These are phyloP conservation scores for Kokia cookei DNA, from an alignment of 441 rosid species.

Conservation along the genomic window DNA sequence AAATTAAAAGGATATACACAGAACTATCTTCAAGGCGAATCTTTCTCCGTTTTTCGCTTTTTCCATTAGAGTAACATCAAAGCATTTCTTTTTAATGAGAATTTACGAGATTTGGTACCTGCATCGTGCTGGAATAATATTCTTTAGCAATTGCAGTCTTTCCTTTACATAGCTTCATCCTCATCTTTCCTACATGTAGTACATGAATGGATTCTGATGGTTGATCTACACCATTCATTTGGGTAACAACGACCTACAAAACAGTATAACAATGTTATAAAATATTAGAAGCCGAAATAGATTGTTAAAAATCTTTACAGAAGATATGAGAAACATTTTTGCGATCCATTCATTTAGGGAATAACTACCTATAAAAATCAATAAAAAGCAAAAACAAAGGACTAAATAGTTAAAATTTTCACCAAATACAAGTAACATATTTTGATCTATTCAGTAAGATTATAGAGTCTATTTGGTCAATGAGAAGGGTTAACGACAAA, in stretches of 20 bases:
- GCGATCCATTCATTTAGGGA: conserved; percentile 49
- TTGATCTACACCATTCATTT: conserved; percentile 63
- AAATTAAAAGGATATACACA: background rate
- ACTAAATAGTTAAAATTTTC: background rate
- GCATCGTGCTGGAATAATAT: conserved; percentile 81
- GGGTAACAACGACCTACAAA: conserved; percentile 71
- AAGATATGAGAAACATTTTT: background rate
- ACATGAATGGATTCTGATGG: conserved; percentile 71
- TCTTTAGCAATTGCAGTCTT: conserved; percentile 67
- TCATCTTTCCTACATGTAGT: conserved; percentile 93
- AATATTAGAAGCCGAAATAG: background rate
- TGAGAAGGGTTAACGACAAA: background rate
- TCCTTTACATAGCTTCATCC: conserved; percentile 84
- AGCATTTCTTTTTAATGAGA: background rate
- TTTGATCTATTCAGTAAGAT: background rate
- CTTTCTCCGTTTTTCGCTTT: background rate
- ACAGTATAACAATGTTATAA: background rate
- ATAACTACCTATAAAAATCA: conserved; percentile 43
- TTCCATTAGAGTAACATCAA: background rate
- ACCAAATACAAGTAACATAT: background rate
- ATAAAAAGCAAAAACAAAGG: background rate
- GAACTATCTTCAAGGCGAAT: background rate
- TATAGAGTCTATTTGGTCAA: background rate
- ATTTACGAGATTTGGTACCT: conserved; percentile 29
- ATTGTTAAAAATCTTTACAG: background rate